These are phyloP conservation scores for Gossypium raimondii DNA, from an alignment of 345 rosid species.

Conservation along the genomic window DNA sequence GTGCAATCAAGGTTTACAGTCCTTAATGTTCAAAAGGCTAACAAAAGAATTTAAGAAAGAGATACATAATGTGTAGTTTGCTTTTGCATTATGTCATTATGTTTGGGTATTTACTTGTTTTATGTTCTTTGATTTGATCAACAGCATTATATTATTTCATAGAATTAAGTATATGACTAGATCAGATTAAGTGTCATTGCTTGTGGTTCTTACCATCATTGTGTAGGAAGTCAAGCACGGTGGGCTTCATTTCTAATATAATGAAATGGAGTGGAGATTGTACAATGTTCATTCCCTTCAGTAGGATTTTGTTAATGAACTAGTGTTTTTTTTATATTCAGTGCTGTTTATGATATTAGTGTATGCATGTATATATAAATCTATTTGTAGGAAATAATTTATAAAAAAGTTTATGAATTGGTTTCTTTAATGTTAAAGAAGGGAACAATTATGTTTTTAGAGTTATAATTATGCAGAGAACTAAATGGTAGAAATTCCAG, in stretches of 20 bases:
- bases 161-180: background rate
- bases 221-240: background rate
- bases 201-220: background rate
- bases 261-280: background rate
- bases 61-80: background rate
- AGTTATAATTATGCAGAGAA: background rate
- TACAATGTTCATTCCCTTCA: background rate
- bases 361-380: background rate
- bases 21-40: no score
- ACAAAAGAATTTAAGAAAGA: no score
- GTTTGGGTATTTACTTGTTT: background rate
- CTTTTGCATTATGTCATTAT: constrained; percentile 6
- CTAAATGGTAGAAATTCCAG: background rate
- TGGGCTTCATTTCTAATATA: background rate
- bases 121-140: background rate
- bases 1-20: no score
- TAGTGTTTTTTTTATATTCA: background rate
- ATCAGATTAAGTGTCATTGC: background rate
- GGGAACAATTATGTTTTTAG: background rate
- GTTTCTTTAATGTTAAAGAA: background rate
- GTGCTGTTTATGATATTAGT: background rate
- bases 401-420: background rate
- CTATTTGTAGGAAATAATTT: background rate
- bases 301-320: background rate
- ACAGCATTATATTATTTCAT: background rate